Percentiles rank a stretch among this genome's conserved stretches.
These are phyloP conservation scores for Globisporangium spinosum DNA, from an alignment of 352 stramenopile species.

Conservation along the genomic window DNA sequence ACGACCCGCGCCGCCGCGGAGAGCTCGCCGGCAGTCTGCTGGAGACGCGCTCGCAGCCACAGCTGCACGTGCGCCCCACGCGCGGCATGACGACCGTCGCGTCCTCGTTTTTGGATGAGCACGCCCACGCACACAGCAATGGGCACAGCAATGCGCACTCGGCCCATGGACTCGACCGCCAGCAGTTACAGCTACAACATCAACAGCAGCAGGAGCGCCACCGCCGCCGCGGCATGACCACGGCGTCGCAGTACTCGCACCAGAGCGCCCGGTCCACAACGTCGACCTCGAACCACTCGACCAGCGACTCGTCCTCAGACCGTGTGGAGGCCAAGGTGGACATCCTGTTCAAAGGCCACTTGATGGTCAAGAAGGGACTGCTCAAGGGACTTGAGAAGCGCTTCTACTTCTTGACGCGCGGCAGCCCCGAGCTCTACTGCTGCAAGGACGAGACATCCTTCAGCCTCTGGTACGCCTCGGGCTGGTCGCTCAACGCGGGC, in stretches of 20 bases:
- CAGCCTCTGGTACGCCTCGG: constrained; percentile 50
- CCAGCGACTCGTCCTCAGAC: constrained; percentile 1
- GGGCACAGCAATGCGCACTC: neutral
- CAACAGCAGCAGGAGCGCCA: constrained; percentile 5
- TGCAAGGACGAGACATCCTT: constrained; percentile 70
- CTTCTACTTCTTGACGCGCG: constrained; percentile 55
- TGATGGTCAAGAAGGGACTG: constrained; percentile 39
- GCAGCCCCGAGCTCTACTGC: constrained; percentile 41
- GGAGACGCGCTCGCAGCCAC: constrained; percentile 2
- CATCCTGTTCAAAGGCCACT: constrained; percentile 39
- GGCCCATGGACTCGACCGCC: neutral
- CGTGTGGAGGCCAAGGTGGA: constrained; percentile 19
- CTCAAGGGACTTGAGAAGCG: constrained; percentile 63
- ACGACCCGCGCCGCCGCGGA: neutral
- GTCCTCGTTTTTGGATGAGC: constrained; percentile 3
- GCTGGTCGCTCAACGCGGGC: constrained; percentile 32
- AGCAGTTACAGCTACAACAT: neutral
- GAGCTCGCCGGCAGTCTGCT: constrained; percentile 4
- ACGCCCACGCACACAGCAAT: neutral
- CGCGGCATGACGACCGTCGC: constrained; percentile 10
- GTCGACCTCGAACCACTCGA: constrained; percentile 6
- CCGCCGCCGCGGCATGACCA: constrained; percentile 9
- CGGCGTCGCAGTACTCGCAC: constrained; percentile 10
- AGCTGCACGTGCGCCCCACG: neutral
- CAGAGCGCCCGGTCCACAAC: neutral